Conservation (phyloP, 345 rosid species). For the Barbarea vulgaris region DNA sequence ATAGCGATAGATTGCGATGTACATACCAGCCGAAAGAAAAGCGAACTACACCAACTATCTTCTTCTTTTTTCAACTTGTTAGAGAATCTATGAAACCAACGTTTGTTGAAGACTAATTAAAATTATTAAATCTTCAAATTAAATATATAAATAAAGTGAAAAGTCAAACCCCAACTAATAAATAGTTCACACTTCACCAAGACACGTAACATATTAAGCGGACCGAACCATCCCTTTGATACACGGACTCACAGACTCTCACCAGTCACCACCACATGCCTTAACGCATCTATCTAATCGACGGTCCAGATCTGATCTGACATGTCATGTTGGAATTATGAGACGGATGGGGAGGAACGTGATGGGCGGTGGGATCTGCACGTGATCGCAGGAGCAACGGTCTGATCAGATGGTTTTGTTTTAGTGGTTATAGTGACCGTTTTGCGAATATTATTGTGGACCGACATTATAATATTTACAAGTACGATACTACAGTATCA, state of each 20-base stretch:
- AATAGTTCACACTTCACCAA: constrained; percentile 25
- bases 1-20: constrained; percentile 4
- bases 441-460: constrained; percentile 14
- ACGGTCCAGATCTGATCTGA: constrained; percentile 33
- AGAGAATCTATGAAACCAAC: constrained; percentile 8
- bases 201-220: constrained; percentile 13
- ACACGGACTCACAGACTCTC: not conserved
- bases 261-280: constrained; percentile 17
- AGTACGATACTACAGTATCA: not conserved
- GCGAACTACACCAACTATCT: constrained; percentile 11
- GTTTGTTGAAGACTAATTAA: not conserved
- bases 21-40: constrained; percentile 23
- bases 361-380: constrained; percentile 41
- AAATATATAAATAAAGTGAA: not conserved
- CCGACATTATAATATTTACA: constrained; percentile 30
- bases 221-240: constrained; percentile 14
- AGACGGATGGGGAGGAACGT: constrained; percentile 34
- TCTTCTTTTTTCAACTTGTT: constrained; percentile 10
- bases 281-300: not conserved
- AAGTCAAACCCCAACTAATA: not conserved
- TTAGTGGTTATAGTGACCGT: constrained; percentile 35
- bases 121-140: fast-evolving
- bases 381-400: constrained; percentile 40
- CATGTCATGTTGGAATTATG: constrained; percentile 3
- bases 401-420: constrained; percentile 31